Percentiles rank a stretch among this genome's conserved stretches.
These are phyloP conservation scores for Entomortierella lignicola DNA, from an alignment of 192 early-diverging fungal genomes.

Conservation along the genomic window DNA sequence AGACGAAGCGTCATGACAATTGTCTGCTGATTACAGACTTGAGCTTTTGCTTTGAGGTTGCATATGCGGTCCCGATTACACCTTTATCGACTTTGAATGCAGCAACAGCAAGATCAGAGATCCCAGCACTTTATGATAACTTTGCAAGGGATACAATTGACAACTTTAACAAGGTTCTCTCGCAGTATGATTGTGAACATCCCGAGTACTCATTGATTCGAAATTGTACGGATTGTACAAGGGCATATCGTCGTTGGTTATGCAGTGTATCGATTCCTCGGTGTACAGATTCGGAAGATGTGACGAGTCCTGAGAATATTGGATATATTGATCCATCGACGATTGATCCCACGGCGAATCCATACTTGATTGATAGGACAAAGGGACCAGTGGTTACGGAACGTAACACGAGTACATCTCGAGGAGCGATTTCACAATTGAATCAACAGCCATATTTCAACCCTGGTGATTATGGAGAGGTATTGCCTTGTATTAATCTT, in stretches of 20 bases:
- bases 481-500: conserved; percentile 67
- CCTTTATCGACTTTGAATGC: conserved; percentile 14
- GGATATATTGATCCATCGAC: conserved; percentile 20
- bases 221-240: conserved; percentile 64
- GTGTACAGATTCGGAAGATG: conserved; percentile 56
- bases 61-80: conserved; percentile 64
- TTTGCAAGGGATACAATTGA: conserved; percentile 50
- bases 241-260: conserved; percentile 67
- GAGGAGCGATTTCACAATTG: conserved; percentile 22
- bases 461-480: conserved; percentile 58
- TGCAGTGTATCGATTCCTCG: conserved; percentile 67
- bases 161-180: conserved; percentile 60
- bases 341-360: conserved; percentile 14
- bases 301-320: conserved; percentile 13
- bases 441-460: conserved; percentile 46
- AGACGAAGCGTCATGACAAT: conserved; percentile 42
- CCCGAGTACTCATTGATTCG: conserved; percentile 67
- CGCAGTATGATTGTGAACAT: conserved; percentile 62
- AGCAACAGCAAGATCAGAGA: conserved; percentile 37
- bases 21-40: conserved; percentile 64
- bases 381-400: conserved; percentile 26
- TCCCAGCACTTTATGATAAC: too few species aligned
- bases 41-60: conserved; percentile 63
- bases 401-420: conserved; percentile 21
- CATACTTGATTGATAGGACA: conserved; percentile 39